Conservation (phyloP, 768 basidiomycete genomes). For the Mycena rosella region DNA sequence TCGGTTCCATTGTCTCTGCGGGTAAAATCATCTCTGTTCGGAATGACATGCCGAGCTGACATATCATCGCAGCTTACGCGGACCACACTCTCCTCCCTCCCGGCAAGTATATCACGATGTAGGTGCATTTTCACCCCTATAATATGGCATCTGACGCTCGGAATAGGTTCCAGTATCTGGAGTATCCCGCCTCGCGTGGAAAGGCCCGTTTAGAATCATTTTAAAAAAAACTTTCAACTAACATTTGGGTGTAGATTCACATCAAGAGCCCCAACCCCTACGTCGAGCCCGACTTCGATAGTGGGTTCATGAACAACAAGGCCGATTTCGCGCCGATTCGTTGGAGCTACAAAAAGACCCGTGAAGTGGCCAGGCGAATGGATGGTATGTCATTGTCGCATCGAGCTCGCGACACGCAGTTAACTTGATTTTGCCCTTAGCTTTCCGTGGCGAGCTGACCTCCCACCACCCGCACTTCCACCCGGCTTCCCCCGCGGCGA, state of each 20-base stretch:
- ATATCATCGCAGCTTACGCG: conserved; percentile 63
- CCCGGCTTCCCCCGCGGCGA: conserved; percentile 72
- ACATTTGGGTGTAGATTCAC: conserved; percentile 61
- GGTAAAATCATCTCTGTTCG: conserved; percentile 45
- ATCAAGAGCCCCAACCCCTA: conserved; percentile 72
- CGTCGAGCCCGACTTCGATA: conserved; percentile 73
- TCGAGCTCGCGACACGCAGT: not conserved
- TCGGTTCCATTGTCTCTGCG: conserved; percentile 76
- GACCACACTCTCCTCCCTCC: conserved; percentile 79
- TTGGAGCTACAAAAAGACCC: conserved; percentile 84
- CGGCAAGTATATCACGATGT: conserved; percentile 80
- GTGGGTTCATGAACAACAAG: conserved; percentile 85
- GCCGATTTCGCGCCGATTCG: conserved; percentile 82
- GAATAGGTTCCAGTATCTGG: conserved; percentile 74
- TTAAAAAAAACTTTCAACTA: not conserved
- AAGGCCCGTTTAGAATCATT: conserved; percentile 55
- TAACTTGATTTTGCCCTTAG: conserved; percentile 44
- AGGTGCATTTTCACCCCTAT: conserved; percentile 23
- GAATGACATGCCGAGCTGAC: not conserved
- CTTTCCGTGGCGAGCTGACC: conserved; percentile 78
- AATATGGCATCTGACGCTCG: not conserved
- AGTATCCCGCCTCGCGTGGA: conserved; percentile 81
- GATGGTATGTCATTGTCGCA: conserved; percentile 57
- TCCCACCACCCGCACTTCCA: conserved; percentile 84
- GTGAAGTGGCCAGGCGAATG: conserved; percentile 80